Conservation (phyloP, 2,329 filamentous ascomycete genomes). For the Nothopassalora personata region DNA sequence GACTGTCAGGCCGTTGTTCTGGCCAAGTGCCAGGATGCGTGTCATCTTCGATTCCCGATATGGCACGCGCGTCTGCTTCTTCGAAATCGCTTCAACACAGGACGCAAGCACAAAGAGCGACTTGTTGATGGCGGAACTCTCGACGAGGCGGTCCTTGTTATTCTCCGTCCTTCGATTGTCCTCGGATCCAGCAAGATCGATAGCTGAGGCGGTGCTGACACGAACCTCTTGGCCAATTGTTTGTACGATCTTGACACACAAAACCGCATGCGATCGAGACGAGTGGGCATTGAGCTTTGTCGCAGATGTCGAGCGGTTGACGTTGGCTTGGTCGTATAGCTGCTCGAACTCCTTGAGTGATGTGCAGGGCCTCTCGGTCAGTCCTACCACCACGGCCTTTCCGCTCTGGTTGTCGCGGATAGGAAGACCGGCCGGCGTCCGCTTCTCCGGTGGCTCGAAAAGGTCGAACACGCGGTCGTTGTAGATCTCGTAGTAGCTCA, state of each 20-base stretch:
- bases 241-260: constrained; percentile 83
- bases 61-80: constrained; percentile 69
- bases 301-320: constrained; percentile 83
- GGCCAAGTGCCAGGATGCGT: constrained; percentile 80
- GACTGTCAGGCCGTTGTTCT: constrained; percentile 90
- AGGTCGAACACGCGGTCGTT: constrained; percentile 94
- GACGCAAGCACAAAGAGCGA: constrained; percentile 90
- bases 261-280: constrained; percentile 90
- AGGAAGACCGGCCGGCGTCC: constrained; percentile 71
- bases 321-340: constrained; percentile 82
- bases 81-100: constrained; percentile 90
- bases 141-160: constrained; percentile 83
- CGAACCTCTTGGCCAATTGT: constrained; percentile 61
- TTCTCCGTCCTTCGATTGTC: constrained; percentile 94
- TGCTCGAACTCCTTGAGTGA: constrained; percentile 80
- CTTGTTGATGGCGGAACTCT: constrained; percentile 97
- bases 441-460: constrained; percentile 77
- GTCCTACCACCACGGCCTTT: constrained; percentile 86
- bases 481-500: constrained; percentile 77
- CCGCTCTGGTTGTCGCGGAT: constrained; percentile 94
- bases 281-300: constrained; percentile 98
- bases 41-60: constrained; percentile 98
- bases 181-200: constrained; percentile 91
- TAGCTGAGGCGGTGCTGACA: constrained; percentile 83
- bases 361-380: constrained; percentile 75